Evolutionary conservation across 78 protist species (phyloP), one percentile per base, ranked within the genome.

Genomic region (Dictyostelium purpureum): DNA sequence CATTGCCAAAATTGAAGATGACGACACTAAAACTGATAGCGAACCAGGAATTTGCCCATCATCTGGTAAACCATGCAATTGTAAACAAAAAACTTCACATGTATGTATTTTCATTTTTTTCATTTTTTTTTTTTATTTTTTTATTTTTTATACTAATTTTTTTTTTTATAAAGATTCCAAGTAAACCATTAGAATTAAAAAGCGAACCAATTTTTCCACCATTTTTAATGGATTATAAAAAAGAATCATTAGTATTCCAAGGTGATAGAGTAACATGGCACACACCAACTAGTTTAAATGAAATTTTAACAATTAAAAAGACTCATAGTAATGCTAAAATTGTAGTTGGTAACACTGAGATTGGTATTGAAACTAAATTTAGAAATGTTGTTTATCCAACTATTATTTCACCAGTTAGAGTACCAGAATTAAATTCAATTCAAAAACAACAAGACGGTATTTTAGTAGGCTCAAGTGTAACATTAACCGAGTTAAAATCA

Each of bases 271-370:
- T 74, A 1, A 59, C 89, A 19, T 95, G 98, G 98, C 87, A 90
- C 61, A 33, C 87, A 24, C 98, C 98, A 49, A n/a, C 63, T 47
- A 31, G 95, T 19, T 92, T 96, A 7, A 31, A 26, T 5, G 94
- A 92, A 35, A 38, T 94, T 67, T 77, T 93, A 16, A 40, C 37
- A 21, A 31, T 82, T 28, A 75, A 78, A 56, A 43, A 18, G 4
- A 52, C n/a, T 16, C 38, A 79, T 6, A 79, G 63, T 12, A 66
- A 57, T 4, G 97, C 96, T n/a, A 75, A 79, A 49, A n/a, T 97
- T 47, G 97, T 97, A 31, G 75, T 75, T 57, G 98, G 98, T 45
- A 94, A 89, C 81, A 94, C 98, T 14, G 97, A 96, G 67, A 18
- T 96, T 28, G 97, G 94, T 45, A 89, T 95, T 56, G 97, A 95